Evolutionary conservation across 495 filamentous ascomycete species (phyloP), one percentile per base, ranked within the genome.

Genomic region (Endocarpon pusillum): DNA sequence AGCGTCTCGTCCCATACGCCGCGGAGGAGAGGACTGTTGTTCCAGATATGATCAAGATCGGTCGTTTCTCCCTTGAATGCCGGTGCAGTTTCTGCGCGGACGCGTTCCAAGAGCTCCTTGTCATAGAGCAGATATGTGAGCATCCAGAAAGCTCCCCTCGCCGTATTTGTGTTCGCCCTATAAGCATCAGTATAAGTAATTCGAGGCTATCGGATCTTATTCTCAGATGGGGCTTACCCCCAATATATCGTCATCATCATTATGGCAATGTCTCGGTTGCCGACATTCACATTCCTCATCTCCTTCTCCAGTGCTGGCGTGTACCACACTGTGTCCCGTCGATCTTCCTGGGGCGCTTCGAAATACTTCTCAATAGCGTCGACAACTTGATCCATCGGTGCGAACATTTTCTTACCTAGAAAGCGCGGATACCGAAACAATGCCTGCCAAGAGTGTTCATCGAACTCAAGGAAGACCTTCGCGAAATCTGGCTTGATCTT

Each of bases 131-230:
- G 39, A 15, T 45, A 43, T 18, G 15, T 33, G 1, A 55, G 35
- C 28, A 48, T 24, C 49, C 49, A 52, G 33, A 52, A 52, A n/a
- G 44, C 33, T 0, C 38, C 35, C 24, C 47, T 45, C 15, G 46
- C 41, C 3, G 46, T 40, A 29, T 55, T 54, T 17, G 44, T 46
- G 33, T 47, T 27, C 12, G 8, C 11, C 10, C 12, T 2, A n/a
- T 6, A 19, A 12, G 16, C 33, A 19, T 18, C 23, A 10, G 37
- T 20, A 8, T 35, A 19, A 8, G 37, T 45, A 4, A 42, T 5
- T 14, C 15, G 31, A 8, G 28, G 19, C 14, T 11, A 5, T 35
- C 21, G n/a, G 33, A 14, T 39, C 15, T 32, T 11, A 14, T 23
- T 12, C 29, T 16, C 21, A 11, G 8, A 41, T n/a, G 15, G 2